These are phyloP conservation scores for Leucocoprinus birnbaumii DNA, from an alignment of 768 basidiomycete species.

Conservation along the genomic window DNA sequence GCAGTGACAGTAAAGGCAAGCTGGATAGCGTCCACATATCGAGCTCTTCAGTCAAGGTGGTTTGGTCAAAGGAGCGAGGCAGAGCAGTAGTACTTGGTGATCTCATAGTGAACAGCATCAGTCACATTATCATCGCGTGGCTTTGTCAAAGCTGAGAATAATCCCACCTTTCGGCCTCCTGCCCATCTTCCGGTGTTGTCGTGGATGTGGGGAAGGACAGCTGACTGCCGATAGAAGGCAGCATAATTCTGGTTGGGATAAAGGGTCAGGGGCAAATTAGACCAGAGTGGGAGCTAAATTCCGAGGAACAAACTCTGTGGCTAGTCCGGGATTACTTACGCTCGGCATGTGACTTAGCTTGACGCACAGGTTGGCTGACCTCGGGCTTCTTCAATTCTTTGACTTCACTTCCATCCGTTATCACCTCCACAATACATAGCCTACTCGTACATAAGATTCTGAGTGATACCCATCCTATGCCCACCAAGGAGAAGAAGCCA, in stretches of 20 bases:
- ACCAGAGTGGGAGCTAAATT: background rate
- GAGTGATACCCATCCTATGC: slow-evolving; percentile 6
- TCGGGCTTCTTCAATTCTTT: too few relatives aligned
- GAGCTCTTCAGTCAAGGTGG: background rate
- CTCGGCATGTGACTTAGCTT: slow-evolving; percentile 9
- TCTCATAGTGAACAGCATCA: background rate
- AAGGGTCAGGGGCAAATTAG: background rate
- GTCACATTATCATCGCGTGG: too few relatives aligned
- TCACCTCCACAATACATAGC: background rate
- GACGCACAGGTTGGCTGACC: background rate
- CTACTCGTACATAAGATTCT: background rate
- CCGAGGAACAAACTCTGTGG: background rate
- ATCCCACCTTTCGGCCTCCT: too few relatives aligned
- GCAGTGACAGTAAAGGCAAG: slow-evolving; percentile 10
- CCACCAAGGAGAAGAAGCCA: background rate
- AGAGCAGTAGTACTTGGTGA: background rate
- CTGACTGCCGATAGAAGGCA: background rate
- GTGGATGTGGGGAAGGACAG: too few relatives aligned
- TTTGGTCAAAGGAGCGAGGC: background rate
- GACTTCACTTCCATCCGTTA: background rate
- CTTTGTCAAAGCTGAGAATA: too few relatives aligned
- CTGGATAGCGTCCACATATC: slow-evolving; percentile 8
- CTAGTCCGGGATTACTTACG: background rate
- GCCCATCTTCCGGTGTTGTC: too few relatives aligned
- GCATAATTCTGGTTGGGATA: background rate